Conservation (phyloP, 1,139 yeast species). For the Wickerhamomyces sp. region DNA sequence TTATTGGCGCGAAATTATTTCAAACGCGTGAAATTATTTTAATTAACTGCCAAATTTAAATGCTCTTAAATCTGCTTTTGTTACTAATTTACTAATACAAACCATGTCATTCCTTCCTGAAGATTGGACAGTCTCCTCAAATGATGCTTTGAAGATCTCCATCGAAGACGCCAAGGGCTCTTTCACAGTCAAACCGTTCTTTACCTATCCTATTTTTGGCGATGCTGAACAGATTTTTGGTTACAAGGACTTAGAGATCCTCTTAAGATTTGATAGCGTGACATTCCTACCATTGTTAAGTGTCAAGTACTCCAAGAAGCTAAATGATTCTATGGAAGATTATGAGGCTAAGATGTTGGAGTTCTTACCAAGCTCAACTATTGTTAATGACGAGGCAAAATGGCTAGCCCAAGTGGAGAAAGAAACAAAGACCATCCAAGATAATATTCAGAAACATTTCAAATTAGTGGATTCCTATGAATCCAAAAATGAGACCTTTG, state of each 20-base stretch:
- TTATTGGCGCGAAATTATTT: no score
- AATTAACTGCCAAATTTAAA: background rate
- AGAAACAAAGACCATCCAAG: slow-evolving; percentile 35
- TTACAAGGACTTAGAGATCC: slow-evolving; percentile 57
- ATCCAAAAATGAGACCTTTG: slow-evolving; percentile 28
- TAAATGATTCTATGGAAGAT: slow-evolving; percentile 43
- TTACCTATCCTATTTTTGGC: slow-evolving; percentile 92
- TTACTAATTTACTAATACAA: no score
- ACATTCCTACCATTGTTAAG: slow-evolving; percentile 54
- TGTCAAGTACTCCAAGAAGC: slow-evolving; percentile 50
- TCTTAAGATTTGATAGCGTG: slow-evolving; percentile 49
- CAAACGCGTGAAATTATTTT: no score
- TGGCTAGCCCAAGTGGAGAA: slow-evolving; percentile 58
- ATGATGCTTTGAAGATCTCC: slow-evolving; percentile 54
- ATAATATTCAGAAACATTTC: slow-evolving; percentile 42
- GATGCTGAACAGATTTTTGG: slow-evolving; percentile 90
- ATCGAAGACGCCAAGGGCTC: slow-evolving; percentile 53
- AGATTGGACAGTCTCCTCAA: slow-evolving; percentile 66
- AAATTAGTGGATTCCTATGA: slow-evolving; percentile 34
- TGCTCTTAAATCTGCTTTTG: background rate
- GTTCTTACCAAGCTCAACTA: slow-evolving; percentile 57
- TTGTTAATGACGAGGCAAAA: slow-evolving; percentile 55
- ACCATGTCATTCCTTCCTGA: slow-evolving; percentile 43
- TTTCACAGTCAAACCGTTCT: slow-evolving; percentile 63
- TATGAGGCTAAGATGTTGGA: slow-evolving; percentile 46